Conservation (phyloP, 441 rosid species). For the Populus hybrid region DNA sequence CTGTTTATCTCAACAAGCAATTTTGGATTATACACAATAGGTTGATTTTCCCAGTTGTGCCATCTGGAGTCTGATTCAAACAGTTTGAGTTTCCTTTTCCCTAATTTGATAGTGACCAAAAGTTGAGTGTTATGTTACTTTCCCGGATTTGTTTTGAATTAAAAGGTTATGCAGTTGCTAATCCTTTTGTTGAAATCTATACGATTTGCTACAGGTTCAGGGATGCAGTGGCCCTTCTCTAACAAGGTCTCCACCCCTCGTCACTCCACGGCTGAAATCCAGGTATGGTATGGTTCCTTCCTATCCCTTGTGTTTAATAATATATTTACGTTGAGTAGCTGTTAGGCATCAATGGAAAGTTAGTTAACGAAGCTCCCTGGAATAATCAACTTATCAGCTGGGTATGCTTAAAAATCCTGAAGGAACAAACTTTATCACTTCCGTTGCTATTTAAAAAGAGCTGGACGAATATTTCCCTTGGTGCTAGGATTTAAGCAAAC, state of each 20-base stretch:
- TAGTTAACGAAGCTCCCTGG: background rate
- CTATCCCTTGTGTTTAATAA: background rate
- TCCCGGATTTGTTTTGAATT: background rate
- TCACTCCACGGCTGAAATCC: slow-evolving; percentile 25
- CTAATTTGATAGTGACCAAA: background rate
- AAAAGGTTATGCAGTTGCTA: slow-evolving; percentile 2
- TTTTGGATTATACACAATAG: background rate
- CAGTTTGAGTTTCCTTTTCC: background rate
- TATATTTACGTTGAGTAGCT: background rate
- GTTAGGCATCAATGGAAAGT: background rate
- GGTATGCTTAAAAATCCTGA: background rate
- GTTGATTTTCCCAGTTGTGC: background rate
- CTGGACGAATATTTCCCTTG: background rate
- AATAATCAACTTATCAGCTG: background rate
- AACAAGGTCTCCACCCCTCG: slow-evolving; percentile 41
- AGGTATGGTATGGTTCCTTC: slow-evolving; percentile 20
- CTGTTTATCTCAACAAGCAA: background rate
- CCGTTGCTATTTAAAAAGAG: background rate
- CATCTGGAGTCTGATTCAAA: background rate
- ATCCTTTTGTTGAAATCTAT: slow-evolving; percentile 14
- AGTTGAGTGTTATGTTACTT: background rate
- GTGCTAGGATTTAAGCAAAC: background rate
- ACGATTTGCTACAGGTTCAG: slow-evolving; percentile 43
- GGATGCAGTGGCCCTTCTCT: slow-evolving; percentile 40
- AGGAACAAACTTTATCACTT: background rate